Conservation (phyloP, 352 stramenopile species). For the Pythium chondricola region DNA sequence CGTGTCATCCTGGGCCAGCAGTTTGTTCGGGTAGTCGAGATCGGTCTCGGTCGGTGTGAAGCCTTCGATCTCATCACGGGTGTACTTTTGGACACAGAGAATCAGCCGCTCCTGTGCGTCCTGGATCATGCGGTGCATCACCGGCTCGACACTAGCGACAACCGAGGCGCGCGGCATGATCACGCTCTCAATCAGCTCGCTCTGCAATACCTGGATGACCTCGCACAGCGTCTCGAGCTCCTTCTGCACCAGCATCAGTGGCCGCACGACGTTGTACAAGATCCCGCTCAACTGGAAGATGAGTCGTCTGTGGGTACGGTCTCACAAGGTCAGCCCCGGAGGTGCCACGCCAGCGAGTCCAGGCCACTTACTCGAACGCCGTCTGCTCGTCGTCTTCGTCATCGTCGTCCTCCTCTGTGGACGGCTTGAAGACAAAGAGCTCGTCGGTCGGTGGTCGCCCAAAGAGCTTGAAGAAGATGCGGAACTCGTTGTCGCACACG, state of each 20-base stretch:
- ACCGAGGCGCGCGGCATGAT: constrained; percentile 49
- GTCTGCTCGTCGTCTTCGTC: constrained; percentile 38
- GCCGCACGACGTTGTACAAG: constrained; percentile 66
- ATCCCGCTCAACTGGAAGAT: constrained; percentile 72
- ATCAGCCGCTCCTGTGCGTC: constrained; percentile 80
- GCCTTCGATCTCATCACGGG: constrained; percentile 77
- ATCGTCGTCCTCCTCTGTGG: constrained; percentile 22
- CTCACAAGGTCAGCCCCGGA: background rate
- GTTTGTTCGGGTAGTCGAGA: constrained; percentile 69
- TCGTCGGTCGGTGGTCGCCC: constrained; percentile 45
- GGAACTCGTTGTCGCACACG: constrained; percentile 71
- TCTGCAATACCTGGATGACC: constrained; percentile 68
- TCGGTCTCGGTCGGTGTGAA: constrained; percentile 49
- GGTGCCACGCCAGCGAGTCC: too few species aligned
- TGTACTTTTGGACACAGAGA: constrained; percentile 79
- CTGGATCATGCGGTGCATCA: constrained; percentile 82
- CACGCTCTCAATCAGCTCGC: constrained; percentile 65
- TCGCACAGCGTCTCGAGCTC: constrained; percentile 76
- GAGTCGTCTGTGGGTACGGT: constrained; percentile 33
- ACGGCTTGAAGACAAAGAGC: constrained; percentile 36
- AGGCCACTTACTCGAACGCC: constrained; percentile 76
- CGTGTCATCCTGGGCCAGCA: constrained; percentile 29
- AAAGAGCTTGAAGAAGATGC: constrained; percentile 70
- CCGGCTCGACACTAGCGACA: constrained; percentile 53
- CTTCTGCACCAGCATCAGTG: constrained; percentile 63